Evolutionary conservation across 2,329 filamentous ascomycete species (phyloP), one percentile per base, ranked within the genome.

Genomic region (Rugonectria rugulosa): DNA sequence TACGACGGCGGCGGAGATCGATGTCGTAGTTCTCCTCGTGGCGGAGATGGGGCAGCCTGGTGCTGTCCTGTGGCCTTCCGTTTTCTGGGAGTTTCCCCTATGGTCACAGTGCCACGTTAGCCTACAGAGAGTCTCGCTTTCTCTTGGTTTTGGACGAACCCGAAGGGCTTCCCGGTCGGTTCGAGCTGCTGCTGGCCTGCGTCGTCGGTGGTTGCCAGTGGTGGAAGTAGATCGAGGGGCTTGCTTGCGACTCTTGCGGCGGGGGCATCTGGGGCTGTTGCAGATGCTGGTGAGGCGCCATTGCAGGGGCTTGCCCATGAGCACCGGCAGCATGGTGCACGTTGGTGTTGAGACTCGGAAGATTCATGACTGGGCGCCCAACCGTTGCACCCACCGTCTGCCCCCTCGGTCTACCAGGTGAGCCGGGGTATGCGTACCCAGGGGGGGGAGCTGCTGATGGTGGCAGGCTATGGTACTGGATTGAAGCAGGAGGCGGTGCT

Each of bases 161-260:
- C 77, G 89, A 88, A 68, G 90, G 88, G 59, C 89, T 89, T 68
- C 84, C 84, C 57, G 89, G 88, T 70, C 89, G 87, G 67, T 86
- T 85, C 53, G 83, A 80, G 70, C 81, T 77, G 57, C 81, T 76
- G 56, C 83, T 81, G 61, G 80, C 79, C 73, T 90, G 83, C 60
- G 86, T 83, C 19, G 81, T 83, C 12, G 92, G 92, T 40, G 92
- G 92, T 56, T 94, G 90, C 92, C 92, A 97, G 71, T 96, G 91
- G 70, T 96, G 91, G 72, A 97, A 97, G 73, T 91, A 95, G 42
- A 96, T 90, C 19, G 88, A 89, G 1, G 89, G 87, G 34, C 89
- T 91, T 15, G 86, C 82, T 60, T 67, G 65, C 11, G 60, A 20
- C 27, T 87, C 85, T 63, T 89, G 83, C 65, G 87, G 85, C 56